Evolutionary conservation across 2,329 filamentous ascomycete species (phyloP).

Genomic region (Teratosphaeria zuluensis): DNA sequence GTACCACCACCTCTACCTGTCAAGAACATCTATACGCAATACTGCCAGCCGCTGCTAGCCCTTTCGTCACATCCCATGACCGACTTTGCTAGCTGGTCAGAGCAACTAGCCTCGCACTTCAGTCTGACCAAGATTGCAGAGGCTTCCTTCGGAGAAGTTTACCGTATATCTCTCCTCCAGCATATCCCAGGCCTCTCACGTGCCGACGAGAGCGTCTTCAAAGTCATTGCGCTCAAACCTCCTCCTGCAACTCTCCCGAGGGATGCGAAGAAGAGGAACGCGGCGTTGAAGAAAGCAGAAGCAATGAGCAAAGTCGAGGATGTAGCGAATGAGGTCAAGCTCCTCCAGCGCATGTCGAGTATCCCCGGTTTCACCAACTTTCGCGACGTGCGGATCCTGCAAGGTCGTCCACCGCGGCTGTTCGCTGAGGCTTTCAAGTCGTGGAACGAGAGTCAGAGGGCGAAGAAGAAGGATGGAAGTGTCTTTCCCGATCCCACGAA

Average conservation of each 20-base stretch:
- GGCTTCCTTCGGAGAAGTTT: constrained; percentile 58
- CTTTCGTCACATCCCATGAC: constrained; percentile 24
- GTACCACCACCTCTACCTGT: background rate
- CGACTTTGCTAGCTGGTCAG: constrained; percentile 33
- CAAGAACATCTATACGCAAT: constrained; percentile 13
- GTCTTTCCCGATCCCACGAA: constrained; percentile 48
- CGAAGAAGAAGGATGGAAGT: constrained; percentile 31
- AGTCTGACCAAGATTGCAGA: constrained; percentile 53
- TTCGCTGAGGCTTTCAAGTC: constrained; percentile 40
- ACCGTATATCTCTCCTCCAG: constrained; percentile 41
- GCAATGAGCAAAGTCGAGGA: constrained; percentile 36
- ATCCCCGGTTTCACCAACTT: constrained; percentile 56
- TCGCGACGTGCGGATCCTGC: constrained; percentile 47
- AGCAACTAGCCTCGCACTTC: constrained; percentile 34
- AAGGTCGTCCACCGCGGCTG: constrained; percentile 43
- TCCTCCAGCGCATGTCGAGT: constrained; percentile 48
- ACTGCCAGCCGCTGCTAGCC: constrained; percentile 19
- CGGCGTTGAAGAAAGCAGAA: constrained; percentile 32
- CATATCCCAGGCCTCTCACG: constrained; percentile 17
- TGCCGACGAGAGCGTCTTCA: constrained; percentile 38
- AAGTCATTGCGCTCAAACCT: constrained; percentile 33
- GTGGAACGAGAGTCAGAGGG: constrained; percentile 34
- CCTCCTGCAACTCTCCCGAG: constrained; percentile 31
- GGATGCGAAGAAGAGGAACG: constrained; percentile 41
- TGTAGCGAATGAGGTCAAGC: constrained; percentile 38